Base-by-base conservation (phyloP, 495 filamentous ascomycete species). In the Podospora pseudoanserina region DNA sequence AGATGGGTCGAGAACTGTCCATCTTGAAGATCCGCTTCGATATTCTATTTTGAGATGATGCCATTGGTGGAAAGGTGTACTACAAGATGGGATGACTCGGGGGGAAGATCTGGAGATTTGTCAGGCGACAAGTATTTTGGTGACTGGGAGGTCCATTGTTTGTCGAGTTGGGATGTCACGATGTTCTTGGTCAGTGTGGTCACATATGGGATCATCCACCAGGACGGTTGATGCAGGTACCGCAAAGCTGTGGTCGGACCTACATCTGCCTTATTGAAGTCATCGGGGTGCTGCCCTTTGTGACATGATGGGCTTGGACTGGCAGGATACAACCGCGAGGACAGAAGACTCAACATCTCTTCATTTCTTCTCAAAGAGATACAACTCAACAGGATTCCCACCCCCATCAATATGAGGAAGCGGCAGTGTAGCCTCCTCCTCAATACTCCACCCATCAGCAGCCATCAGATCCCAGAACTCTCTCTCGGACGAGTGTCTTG, bases 401-500 rank as follows among this genome's bases (percentile, higher is more conserved):
- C 86, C 82, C 4, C 82, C 84, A 62, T 86, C 81, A n/a, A 88
- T 78, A 13, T 88, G 81, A 0, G 88, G 88, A 18, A 93, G 76
- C 7, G 79, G 77, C 23, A 91, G 73, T 3, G 67, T 76, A 6
- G 79, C 74, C 30, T 86, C 75, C 55, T 88, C 83, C 57, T 74
- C 65, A 53, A 81, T 78, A 1, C 59, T 44, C 77, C 94, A 88
- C 2, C 82, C 83, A 15, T 84, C 83, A 53, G 81, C 77, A 9
- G 76, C 66, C 86, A 97, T 91, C 63, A 97, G 76, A 16, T 90
- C 86, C 75, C 95, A 97, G 74, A 97, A 91, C 2, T 88, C 79
- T 16, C 81, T 80, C 78, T 99, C 95, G 65, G 89, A 92, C 18
- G 90, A 87, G 79, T 99, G 94, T 39, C 95, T 86, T 49, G 87